phyloP scores from a whole-genome alignment of 2,329 filamentous ascomycete species.

The Phaeosphaeriaceae sp. region DNA sequence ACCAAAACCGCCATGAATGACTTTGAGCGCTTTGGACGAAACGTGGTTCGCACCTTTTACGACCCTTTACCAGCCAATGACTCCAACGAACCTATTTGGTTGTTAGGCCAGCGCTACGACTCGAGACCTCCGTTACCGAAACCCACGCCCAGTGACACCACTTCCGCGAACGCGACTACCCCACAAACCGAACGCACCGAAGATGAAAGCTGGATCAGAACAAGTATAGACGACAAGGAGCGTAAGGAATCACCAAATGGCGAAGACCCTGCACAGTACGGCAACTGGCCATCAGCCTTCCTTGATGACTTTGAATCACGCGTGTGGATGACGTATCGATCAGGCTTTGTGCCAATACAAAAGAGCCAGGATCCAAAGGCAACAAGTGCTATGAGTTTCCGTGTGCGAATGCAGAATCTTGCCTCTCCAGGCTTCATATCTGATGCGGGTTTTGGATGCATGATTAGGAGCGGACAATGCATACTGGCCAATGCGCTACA shows the following conservation, averaged over 20 bases:
- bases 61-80: conserved; percentile 88
- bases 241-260: conserved; percentile 62
- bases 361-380: conserved; percentile 78
- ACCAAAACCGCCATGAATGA: conserved; percentile 63
- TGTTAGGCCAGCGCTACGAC: conserved; percentile 69
- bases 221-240: conserved; percentile 70
- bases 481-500: conserved; percentile 85
- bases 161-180: conserved; percentile 27
- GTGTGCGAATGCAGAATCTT: conserved; percentile 83
- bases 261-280: conserved; percentile 46
- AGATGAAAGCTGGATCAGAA: conserved; percentile 65
- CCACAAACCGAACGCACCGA: conserved; percentile 37
- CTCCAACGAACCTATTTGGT: conserved; percentile 78
- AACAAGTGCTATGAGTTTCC: conserved; percentile 73
- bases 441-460: conserved; percentile 97
- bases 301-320: conserved; percentile 90
- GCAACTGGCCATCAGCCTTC: conserved; percentile 83
- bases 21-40: conserved; percentile 74
- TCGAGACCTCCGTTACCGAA: conserved; percentile 32
- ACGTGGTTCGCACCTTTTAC: conserved; percentile 90
- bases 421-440: conserved; percentile 86
- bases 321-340: conserved; percentile 96
- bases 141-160: conserved; percentile 22
- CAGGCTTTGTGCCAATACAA: conserved; percentile 81
- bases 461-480: conserved; percentile 96